Evolutionary conservation across 768 basidiomycete species (phyloP).

Genomic region (Butyriboletus loyo): DNA sequence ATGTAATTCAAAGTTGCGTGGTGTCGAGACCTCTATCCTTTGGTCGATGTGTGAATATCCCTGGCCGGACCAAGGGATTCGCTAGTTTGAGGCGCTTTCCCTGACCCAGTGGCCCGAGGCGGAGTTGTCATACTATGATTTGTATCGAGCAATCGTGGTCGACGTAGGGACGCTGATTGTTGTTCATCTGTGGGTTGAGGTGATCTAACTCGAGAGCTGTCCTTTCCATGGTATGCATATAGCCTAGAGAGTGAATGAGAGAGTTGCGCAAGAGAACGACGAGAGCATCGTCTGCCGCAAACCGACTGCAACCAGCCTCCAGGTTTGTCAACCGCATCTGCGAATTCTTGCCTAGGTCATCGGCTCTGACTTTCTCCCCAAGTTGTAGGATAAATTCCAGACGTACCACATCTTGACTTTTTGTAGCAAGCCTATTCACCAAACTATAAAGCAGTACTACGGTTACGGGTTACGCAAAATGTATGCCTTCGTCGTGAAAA

Average conservation of each 20-base stretch:
- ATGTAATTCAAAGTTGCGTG: slow-evolving; percentile 12
- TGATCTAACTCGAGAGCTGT: slow-evolving; percentile 39
- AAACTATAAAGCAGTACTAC: neutral
- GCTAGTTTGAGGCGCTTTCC: slow-evolving; percentile 25
- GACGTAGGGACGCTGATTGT: slow-evolving; percentile 35
- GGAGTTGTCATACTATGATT: slow-evolving; percentile 32
- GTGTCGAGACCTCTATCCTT: slow-evolving; percentile 11
- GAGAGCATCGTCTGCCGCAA: slow-evolving; percentile 44
- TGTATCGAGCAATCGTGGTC: slow-evolving; percentile 33
- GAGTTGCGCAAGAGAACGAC: slow-evolving; percentile 4
- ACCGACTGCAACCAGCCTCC: slow-evolving; percentile 49
- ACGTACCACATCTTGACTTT: too few relatives aligned
- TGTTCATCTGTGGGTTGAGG: slow-evolving; percentile 44
- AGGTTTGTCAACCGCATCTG: slow-evolving; percentile 36
- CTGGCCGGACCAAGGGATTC: slow-evolving; percentile 14
- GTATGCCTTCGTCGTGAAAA: slow-evolving; percentile 72
- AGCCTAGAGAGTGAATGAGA: slow-evolving; percentile 42
- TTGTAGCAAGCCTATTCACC: too few relatives aligned
- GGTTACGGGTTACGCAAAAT: slow-evolving; percentile 56
- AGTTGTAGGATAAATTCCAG: too few relatives aligned
- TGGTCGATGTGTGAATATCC: slow-evolving; percentile 8
- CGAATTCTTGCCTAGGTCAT: slow-evolving; percentile 12
- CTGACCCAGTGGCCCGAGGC: slow-evolving; percentile 25
- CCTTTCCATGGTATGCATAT: slow-evolving; percentile 60
- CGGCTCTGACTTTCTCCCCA: too few relatives aligned